Base-by-base conservation (phyloP, 768 basidiomycete genomes). In the Trametes meyenii region DNA sequence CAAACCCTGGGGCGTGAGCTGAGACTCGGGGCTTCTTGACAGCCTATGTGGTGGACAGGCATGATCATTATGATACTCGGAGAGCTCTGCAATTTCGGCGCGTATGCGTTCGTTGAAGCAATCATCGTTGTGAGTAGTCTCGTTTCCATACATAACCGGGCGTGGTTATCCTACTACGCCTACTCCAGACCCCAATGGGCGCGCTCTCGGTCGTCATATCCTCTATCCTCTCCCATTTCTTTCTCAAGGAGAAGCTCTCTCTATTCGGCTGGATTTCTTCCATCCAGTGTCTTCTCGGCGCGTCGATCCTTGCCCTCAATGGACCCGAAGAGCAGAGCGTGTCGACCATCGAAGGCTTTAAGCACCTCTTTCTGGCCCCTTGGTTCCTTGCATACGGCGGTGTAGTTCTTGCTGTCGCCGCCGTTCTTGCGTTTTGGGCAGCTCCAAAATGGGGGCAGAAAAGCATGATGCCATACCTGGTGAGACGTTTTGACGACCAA, bases 221-320 rank as follows among this genome's bases (percentile, higher is more conserved):
- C 72, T 92, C 94, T 55, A 89, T 95, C 36, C 79, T 96, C 17
- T 94, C 94, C 6, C 94, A 92, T 45, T 82, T 96, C 68, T 88
- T 97, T 77, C 87, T 98, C 67, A 87, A 94, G 44, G 95, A 96
- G 74, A 90, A 78, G 49, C 83, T 98, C 36, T 90, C 89, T 21
- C 90, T 96, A 73, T 97, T 98, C 71, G 96, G 96, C 57, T 96
- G 94, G 94, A 81, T 96, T 66, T 94, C 94, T 19, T 96, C 93
- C 72, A 81, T 79, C 19, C 83, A 96, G 35, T 95, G 92, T 76
- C 92, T 97, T 67, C 79, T 93, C 60, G 92, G 92, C 42, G 89
- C 91, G 29, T 82, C 87, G 58, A 90, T 95, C 65, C 90, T 96
- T 58, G 92, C 92, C 23, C 80, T 96, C 53, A 97, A 96, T 68